A percentile compares a stretch with the other conserved stretches of the same genome.
Evolutionary conservation across 371 early-diverging fungal species (phyloP).

Genomic region (Mucor racemosus): DNA sequence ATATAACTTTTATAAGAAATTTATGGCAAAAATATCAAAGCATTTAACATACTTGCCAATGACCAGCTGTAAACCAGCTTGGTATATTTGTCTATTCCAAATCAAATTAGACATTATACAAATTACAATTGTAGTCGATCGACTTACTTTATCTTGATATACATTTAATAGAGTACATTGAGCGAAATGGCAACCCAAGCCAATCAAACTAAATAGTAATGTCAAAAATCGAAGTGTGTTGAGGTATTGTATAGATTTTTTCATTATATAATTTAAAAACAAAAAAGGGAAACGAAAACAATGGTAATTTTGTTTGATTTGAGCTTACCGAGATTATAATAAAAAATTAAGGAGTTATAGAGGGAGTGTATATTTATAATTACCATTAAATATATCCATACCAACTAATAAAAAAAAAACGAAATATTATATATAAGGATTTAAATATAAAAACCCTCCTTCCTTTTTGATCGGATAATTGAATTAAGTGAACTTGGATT

Average conservation of each 20-base stretch:
- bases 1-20: neutral
- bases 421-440: too few species aligned
- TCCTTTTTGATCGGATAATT: too few species aligned
- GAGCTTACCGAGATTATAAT: too few species aligned
- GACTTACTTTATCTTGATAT: constrained; percentile 35
- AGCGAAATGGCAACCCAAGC: constrained; percentile 29
- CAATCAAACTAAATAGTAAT: constrained; percentile 23
- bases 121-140: neutral
- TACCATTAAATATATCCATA: too few species aligned
- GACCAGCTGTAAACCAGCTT: constrained; percentile 40
- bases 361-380: too few species aligned
- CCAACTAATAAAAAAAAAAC: too few species aligned
- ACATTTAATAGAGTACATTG: constrained; percentile 36
- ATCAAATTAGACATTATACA: neutral
- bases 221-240: constrained; percentile 29
- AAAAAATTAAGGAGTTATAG: too few species aligned
- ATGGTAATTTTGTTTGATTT: too few species aligned
- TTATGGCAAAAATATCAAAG: neutral
- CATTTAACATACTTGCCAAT: constrained; percentile 39
- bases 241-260: constrained; percentile 7
- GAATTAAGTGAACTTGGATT: too few species aligned
- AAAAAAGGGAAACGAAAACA: too few species aligned
- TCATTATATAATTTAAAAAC: neutral
- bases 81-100: constrained; percentile 30
- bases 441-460: too few species aligned